phyloP scores from a whole-genome alignment of 345 rosid genomes.

The Geranium rotundifolium region DNA sequence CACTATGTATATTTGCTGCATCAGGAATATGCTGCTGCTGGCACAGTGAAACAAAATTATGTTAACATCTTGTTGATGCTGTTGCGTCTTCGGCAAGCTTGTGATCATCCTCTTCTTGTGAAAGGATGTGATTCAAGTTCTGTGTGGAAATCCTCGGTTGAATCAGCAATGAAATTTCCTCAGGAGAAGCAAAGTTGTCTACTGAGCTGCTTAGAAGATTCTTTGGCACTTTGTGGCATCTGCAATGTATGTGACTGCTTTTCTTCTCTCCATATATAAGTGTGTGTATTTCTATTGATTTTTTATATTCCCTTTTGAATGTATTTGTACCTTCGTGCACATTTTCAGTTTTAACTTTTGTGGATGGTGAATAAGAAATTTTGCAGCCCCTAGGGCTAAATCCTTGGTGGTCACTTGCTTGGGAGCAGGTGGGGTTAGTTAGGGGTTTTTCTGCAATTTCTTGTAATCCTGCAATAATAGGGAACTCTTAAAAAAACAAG shows the following conservation, averaged over 20 bases:
- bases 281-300: background rate
- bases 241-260: conserved; percentile 56
- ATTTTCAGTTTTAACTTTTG: too few species aligned
- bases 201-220: conserved; percentile 49
- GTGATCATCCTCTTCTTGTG: conserved; percentile 96
- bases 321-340: background rate
- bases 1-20: conserved; percentile 3
- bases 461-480: too few species aligned
- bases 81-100: conserved; percentile 96
- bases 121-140: conserved; percentile 54
- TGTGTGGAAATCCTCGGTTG: conserved; percentile 44
- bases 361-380: too few species aligned
- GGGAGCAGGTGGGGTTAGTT: too few species aligned
- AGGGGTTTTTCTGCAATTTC: too few species aligned
- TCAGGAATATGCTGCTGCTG: conserved; percentile 98
- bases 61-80: conserved; percentile 96
- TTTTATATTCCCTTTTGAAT: background rate
- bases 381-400: too few species aligned
- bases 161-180: conserved; percentile 49
- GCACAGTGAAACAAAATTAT: conserved; percentile 90
- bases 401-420: too few species aligned
- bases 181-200: conserved; percentile 30
- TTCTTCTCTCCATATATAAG: conserved; percentile 4
- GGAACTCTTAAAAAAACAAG: too few species aligned
- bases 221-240: conserved; percentile 80